These are phyloP conservation scores for Bothriochloa decipiens DNA, from an alignment of 176 grass and related monocot genomes.

Conservation along the genomic window DNA sequence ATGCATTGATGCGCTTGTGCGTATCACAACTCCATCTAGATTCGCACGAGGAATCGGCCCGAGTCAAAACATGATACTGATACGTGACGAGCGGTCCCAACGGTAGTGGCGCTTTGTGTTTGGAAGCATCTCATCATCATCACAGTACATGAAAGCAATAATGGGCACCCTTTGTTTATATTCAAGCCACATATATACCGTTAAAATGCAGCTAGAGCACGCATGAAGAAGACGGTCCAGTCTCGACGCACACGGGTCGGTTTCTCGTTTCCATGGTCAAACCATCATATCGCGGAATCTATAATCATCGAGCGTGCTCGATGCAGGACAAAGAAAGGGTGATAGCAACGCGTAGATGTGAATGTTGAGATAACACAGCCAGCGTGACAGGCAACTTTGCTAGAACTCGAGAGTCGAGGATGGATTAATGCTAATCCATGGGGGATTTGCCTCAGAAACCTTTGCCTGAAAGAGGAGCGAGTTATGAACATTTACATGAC, in stretches of 20 bases:
- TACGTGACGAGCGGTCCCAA: not conserved
- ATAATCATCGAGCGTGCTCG: constrained; percentile 49
- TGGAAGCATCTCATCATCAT: not conserved
- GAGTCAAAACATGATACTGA: not conserved
- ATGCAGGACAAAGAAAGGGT: constrained; percentile 37
- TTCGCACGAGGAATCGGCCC: too few relatives aligned
- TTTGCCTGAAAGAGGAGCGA: not conserved
- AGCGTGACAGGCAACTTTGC: not conserved
- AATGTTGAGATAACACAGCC: not conserved
- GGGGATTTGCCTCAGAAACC: not conserved
- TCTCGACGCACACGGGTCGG: not conserved
- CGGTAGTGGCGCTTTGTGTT: not conserved
- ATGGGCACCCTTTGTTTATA: not conserved
- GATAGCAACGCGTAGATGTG: constrained; percentile 31
- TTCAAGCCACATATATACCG: not conserved
- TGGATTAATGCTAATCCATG: too few relatives aligned
- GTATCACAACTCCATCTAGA: too few relatives aligned
- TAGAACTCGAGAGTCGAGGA: not conserved
- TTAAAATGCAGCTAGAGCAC: not conserved
- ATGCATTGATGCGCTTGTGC: too few relatives aligned
- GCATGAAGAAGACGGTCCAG: not conserved
- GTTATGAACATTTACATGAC: not conserved
- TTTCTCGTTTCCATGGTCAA: constrained; percentile 6
- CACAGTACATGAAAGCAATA: not conserved
- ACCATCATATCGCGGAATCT: not conserved